A percentile compares a stretch with the other conserved stretches of the same genome.
Evolutionary conservation across 1,284 basidiomycete genomes (phyloP).

Genomic region (Leccinum solheimii): DNA sequence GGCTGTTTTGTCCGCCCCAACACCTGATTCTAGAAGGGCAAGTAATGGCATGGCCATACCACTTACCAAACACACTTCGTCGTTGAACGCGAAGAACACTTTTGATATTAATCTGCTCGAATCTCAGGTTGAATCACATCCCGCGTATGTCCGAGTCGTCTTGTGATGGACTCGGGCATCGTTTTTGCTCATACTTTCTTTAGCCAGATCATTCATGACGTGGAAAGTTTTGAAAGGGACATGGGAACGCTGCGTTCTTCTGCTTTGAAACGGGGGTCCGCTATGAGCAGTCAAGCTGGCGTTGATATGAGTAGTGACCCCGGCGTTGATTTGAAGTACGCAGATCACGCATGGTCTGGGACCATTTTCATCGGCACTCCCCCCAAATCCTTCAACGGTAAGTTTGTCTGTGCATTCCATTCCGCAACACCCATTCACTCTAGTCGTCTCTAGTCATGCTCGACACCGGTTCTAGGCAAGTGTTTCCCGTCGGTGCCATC

Average conservation of each 20-base stretch:
- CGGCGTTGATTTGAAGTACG: not conserved
- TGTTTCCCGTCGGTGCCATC: not conserved
- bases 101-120: too few relatives aligned
- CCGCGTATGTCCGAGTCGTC: not conserved
- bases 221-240: not conserved
- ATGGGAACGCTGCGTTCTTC: not conserved
- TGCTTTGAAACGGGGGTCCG: not conserved
- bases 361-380: not conserved
- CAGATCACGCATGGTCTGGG: not conserved
- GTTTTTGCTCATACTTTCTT: not conserved
- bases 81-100: too few relatives aligned
- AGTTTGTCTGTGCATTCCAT: not conserved
- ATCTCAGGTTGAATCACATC: too few relatives aligned
- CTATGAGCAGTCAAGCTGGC: not conserved
- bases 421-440: not conserved
- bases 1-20: too few relatives aligned
- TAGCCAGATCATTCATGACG: not conserved
- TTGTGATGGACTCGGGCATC: not conserved
- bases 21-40: too few relatives aligned
- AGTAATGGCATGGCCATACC: too few relatives aligned
- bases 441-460: not conserved
- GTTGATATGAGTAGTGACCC: not conserved
- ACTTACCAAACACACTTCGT: too few relatives aligned
- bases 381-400: not conserved
- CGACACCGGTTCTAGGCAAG: not conserved